These are phyloP conservation scores for Penicillium sp. DNA, from an alignment of 2,329 filamentous ascomycete species.

Conservation along the genomic window DNA sequence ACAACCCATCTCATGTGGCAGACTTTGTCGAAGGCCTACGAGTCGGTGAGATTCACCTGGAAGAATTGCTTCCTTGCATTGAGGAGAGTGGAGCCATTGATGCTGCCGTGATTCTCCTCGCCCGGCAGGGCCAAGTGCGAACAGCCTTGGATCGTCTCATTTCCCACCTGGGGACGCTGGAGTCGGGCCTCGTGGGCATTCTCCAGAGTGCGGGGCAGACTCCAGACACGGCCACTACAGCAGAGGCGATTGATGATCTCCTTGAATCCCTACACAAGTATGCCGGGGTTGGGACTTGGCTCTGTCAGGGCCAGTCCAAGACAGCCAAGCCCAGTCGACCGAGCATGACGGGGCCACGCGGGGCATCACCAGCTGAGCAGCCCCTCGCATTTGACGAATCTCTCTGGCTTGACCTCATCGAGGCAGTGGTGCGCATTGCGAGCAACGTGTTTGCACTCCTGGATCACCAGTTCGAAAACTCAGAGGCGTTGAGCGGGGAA, in stretches of 20 bases:
- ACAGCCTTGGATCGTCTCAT: conserved; percentile 80
- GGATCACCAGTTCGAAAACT: conserved; percentile 28
- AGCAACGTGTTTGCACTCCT: conserved; percentile 59
- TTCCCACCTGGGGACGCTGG: conserved; percentile 73
- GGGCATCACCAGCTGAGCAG: conserved; percentile 50
- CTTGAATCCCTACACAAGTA: conserved; percentile 81
- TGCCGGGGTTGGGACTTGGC: conserved; percentile 86
- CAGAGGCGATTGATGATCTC: conserved; percentile 67
- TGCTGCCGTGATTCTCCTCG: conserved; percentile 85
- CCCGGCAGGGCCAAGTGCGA: conserved; percentile 75
- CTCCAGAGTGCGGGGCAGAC: conserved; percentile 58
- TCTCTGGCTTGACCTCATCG: conserved; percentile 63
- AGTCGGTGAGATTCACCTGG: conserved; percentile 71
- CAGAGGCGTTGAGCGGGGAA: conserved; percentile 19
- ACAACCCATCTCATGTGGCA: conserved; percentile 74
- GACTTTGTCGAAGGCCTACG: conserved; percentile 76
- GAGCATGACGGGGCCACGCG: conserved; percentile 33
- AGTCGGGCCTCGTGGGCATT: conserved; percentile 71
- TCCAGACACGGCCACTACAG: conserved; percentile 54
- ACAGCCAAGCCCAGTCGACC: conserved; percentile 41
- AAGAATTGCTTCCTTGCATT: conserved; percentile 77
- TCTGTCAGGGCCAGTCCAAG: conserved; percentile 82
- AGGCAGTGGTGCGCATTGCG: conserved; percentile 60
- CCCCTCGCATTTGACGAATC: conserved; percentile 57
- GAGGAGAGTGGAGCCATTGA: conserved; percentile 87